Evolutionary conservation across 768 basidiomycete genomes (phyloP), one percentile per base, ranked within the genome.

Genomic region (Roridomyces roridus): DNA sequence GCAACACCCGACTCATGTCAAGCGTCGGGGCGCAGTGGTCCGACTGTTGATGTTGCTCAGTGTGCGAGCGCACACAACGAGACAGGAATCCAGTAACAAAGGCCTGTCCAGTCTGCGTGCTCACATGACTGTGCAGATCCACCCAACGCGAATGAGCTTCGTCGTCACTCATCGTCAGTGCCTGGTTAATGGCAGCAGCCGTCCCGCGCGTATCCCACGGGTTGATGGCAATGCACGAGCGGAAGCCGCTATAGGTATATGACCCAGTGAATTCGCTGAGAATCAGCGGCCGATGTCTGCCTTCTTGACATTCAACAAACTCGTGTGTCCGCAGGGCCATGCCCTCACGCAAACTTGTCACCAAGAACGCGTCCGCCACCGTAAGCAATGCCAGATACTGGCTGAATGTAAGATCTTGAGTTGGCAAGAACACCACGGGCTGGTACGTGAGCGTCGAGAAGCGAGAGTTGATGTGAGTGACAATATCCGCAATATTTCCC

Each of bases 251-350:
- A 67, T 92, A 93, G 63, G 85, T 89, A 67, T 94, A 94, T 6
- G 86, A 87, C 11, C 93, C 94, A 0, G 93, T 90, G 68, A 95
- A 95, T 86, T 93, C 92, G 66, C 89, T 92, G 57, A 94, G 68
- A 58, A 94, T 86, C 26, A 94, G 80, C 0, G 90, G 88, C 48
- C 91, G 75, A 57, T 83, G 79, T 47, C 80, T 72, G 15, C 74
- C 85, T 65, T 91, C 88, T 68, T 94, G 93, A 65, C 91, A 94
- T 70, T 92, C 90, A 11, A 95, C 91, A 66, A 85, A 93, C 69
- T 93, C 91, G 67, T 92, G 91, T 2, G 88, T 87, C 42, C 88
- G 78, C 46, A 94, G 72, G 10, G 92, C 92, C 93, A 95, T 94
- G 0, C 93, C 93, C 70, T 95, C 93, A 3, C 93, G 78, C 70